Evolutionary conservation across 2,329 filamentous ascomycete species (phyloP).

Genomic region (Ophiostoma ulmi): DNA sequence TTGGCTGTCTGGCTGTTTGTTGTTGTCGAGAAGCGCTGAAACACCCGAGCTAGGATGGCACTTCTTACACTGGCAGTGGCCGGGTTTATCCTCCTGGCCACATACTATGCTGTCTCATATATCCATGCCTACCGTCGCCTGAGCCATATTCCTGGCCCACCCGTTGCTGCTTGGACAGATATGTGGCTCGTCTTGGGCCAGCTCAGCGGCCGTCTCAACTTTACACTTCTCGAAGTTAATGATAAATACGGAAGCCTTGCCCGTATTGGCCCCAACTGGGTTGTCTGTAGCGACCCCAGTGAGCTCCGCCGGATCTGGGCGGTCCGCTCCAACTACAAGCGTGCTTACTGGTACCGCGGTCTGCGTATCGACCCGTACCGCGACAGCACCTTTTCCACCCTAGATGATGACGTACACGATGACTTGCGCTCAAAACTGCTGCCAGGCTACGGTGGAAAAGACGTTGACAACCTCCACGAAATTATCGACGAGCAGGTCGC

Average conservation of each 20-base stretch:
- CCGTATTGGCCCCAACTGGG: slow-evolving; percentile 32
- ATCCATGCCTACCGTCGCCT: slow-evolving; percentile 25
- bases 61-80: slow-evolving; percentile 12
- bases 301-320: slow-evolving; percentile 34
- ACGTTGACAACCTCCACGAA: slow-evolving; percentile 32
- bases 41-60: neutral
- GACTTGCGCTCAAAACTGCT: slow-evolving; percentile 36
- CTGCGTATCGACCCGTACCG: slow-evolving; percentile 47
- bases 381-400: slow-evolving; percentile 48
- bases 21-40: neutral
- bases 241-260: slow-evolving; percentile 31
- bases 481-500: slow-evolving; percentile 44
- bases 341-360: slow-evolving; percentile 43
- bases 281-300: slow-evolving; percentile 32
- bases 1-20: neutral
- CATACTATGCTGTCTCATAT: slow-evolving; percentile 2
- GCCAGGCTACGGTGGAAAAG: slow-evolving; percentile 32
- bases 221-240: slow-evolving; percentile 29
- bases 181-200: slow-evolving; percentile 33
- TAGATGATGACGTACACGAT: slow-evolving; percentile 43
- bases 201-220: slow-evolving; percentile 30
- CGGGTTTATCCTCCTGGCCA: neutral
- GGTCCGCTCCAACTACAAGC: slow-evolving; percentile 30
- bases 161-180: slow-evolving; percentile 31
- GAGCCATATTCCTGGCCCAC: slow-evolving; percentile 33